Base-by-base conservation (phyloP, 805 yeast genomes). In the Alloascoidea hylecoeti region DNA sequence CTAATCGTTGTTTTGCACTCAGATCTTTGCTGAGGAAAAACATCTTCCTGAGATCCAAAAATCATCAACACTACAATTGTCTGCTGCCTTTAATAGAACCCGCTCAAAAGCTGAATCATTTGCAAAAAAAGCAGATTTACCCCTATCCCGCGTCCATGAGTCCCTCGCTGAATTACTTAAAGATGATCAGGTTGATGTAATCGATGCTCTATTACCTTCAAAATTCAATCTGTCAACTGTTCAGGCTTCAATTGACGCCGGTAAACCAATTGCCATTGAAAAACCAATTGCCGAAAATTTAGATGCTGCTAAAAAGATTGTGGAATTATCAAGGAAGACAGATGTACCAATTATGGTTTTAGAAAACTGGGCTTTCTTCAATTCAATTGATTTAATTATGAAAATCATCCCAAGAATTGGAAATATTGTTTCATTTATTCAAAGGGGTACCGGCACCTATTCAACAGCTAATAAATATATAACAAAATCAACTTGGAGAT, bases 261-360 rank as follows among this genome's bases (percentile, higher is more conserved):
- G 75, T 37, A 89, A 88, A 60, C 92, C 95, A 41, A 65, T 88
- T 35, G 65, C 74, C 30, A 58, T 89, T 50, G 97, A 89, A 56
- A 89, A 89, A 61, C 97, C 97, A 45, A 77, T 89, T 53, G 92
- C 96, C 23, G 94, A 95, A 32, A 77, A 70, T 42, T 56, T 89
- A 49, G 70, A 64, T 6, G 94, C 85, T 54, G 96, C 96, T 16
- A 67, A 64, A 42, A 78, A 82, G 56, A 72, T 89, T 41, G 95
- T 88, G 33, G 56, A 72, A 43, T 51, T 89, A 35, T 63, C 86
- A 34, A 67, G 67, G 36, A 49, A 64, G 5, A 63, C 88, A 14
- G 73, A 73, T 18, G 50, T 83, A 17, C 88, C 92, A 15, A 72
- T 88, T 38, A 68, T 75, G 40, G 66, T 89, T 38, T 77, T 82